Base-by-base conservation (phyloP, 192 early-diverging fungal species). In the Funneliformis mosseae region DNA sequence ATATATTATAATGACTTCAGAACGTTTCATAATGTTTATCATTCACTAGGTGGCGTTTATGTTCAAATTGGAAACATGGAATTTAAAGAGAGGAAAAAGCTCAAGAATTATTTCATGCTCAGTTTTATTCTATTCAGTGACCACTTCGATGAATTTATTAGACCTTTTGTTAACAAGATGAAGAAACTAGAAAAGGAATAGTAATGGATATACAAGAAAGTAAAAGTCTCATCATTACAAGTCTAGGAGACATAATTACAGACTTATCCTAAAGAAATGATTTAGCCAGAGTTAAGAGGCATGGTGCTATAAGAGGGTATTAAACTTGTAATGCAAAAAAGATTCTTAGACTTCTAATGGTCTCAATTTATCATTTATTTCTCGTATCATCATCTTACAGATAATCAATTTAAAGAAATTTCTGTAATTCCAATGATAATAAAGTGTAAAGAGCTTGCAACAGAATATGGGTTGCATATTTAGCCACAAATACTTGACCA, bases 381-480 rank as follows among this genome's bases (percentile, higher is more conserved):
- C 45, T 18, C 39, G 10, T 42, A 71, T 71, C 38, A 71, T 23
- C 41, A 71, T 45, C 12, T 43, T 43, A 45, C 11, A 8, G 38
- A 71, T 39, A 45, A 11, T 23, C 42, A 46, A 72, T 46, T 72
- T 14, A 21, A 21, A 23, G 21, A 72, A 11, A 42, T 46, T 46
- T 46, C 16, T 42, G 69, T 3, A 71, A 23, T 21, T 21, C 6
- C 6, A 45, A 72, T 21, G 18, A 72, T 72, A 21, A 46, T 21
- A 42, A n/a, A 42, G 21, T 5, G 21, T n/a, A 46, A 72, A 8
- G 45, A 72, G 10, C 0, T 72, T n/a, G 21, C 42, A 2, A 42
- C 70, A n/a, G 14, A 72, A 10, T 25, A 16, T 72, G 42, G 70
- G n/a, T 46, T 72, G 18, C 67, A n/a, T n/a, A n/a, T n/a, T n/a